phyloP scores from a whole-genome alignment of 805 yeast species.

The Candida suzukii region DNA sequence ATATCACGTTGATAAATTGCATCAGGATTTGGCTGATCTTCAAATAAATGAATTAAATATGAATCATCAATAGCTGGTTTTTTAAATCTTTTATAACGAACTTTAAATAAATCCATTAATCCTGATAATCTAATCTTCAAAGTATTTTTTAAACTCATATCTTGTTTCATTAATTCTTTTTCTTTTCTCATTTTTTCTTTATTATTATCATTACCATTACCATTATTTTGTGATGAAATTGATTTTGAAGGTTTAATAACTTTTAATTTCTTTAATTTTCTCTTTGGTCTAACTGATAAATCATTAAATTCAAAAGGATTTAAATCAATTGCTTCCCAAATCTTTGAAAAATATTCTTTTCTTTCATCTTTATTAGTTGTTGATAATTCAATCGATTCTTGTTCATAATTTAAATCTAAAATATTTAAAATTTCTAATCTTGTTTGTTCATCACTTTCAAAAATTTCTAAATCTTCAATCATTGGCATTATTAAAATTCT shows the following conservation, averaged over 20 bases:
- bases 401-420: slow-evolving; percentile 32
- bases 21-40: slow-evolving; percentile 37
- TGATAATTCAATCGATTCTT: slow-evolving; percentile 3
- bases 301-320: slow-evolving; percentile 71
- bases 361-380: slow-evolving; percentile 44
- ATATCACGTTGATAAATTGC: slow-evolving; percentile 43
- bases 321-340: slow-evolving; percentile 50
- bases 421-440: slow-evolving; percentile 41
- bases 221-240: slow-evolving; percentile 1
- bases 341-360: slow-evolving; percentile 43
- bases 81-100: slow-evolving; percentile 79
- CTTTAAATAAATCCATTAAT: slow-evolving; percentile 83
- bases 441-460: slow-evolving; percentile 26
- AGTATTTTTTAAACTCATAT: slow-evolving; percentile 77
- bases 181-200: slow-evolving; percentile 43
- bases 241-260: slow-evolving; percentile 11
- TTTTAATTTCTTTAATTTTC: slow-evolving; percentile 36
- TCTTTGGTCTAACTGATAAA: slow-evolving; percentile 45
- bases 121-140: slow-evolving; percentile 81
- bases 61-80: slow-evolving; percentile 86
- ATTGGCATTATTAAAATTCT: slow-evolving; percentile 68
- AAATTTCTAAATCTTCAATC: slow-evolving; percentile 35
- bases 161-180: slow-evolving; percentile 37
- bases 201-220: slow-evolving; percentile 25
- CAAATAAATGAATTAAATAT: slow-evolving; percentile 69